phyloP scores from a whole-genome alignment of 129 eudicot species.

The Silybum marianum region DNA sequence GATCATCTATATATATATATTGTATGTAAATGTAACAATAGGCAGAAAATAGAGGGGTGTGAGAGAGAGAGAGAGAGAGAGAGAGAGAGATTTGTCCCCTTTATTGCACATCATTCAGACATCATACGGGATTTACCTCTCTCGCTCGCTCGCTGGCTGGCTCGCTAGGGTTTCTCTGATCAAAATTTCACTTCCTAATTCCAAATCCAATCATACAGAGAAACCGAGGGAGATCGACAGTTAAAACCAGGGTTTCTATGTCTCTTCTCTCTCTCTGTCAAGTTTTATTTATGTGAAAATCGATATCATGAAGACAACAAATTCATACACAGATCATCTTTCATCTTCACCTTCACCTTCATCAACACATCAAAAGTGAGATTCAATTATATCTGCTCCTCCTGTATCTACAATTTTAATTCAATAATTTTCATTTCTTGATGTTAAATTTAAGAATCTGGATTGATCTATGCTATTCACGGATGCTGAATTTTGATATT shows the following conservation, averaged over 20 bases:
- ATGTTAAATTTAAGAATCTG: slow-evolving; percentile 13
- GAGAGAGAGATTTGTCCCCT: slow-evolving; percentile 31
- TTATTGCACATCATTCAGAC: slow-evolving; percentile 34
- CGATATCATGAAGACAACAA: slow-evolving; percentile 32
- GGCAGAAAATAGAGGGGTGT: too few species aligned
- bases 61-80: slow-evolving; percentile 3
- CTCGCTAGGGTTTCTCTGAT: slow-evolving; percentile 45
- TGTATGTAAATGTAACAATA: too few species aligned
- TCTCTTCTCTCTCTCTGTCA: neutral
- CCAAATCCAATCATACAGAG: slow-evolving; percentile 24
- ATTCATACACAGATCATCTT: slow-evolving; percentile 30
- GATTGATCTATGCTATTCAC: neutral
- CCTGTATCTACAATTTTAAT: neutral
- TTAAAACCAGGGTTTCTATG: slow-evolving; percentile 34
- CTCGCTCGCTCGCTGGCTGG: slow-evolving; percentile 26
- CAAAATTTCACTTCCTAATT: slow-evolving; percentile 8
- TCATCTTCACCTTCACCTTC: slow-evolving; percentile 31
- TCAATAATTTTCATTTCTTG: neutral
- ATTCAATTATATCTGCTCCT: neutral
- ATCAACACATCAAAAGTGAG: slow-evolving; percentile 43
- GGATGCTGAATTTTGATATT: slow-evolving; percentile 7
- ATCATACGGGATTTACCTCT: slow-evolving; percentile 32
- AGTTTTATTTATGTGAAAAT: neutral
- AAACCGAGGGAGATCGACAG: slow-evolving; percentile 19
- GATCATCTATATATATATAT: too few species aligned